Conservation (phyloP, 805 yeast species). For the Peterozyma xylosa region DNA sequence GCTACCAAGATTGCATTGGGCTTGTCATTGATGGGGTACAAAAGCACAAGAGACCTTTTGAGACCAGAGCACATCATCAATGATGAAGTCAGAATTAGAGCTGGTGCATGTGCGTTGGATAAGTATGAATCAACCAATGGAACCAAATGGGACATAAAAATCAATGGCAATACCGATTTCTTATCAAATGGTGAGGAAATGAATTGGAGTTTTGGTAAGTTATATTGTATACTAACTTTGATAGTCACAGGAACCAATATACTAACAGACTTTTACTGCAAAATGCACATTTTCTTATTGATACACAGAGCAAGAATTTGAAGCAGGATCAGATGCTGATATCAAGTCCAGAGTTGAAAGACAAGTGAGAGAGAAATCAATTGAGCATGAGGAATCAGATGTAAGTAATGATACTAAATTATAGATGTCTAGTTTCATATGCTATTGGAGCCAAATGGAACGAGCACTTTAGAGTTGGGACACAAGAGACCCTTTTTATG, state of each 20-base stretch:
- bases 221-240: background rate
- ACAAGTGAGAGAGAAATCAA: conserved; percentile 11
- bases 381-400: conserved; percentile 12
- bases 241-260: background rate
- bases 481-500: too few relatives aligned
- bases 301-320: conserved; percentile 36
- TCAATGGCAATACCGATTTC: conserved; percentile 72
- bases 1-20: conserved; percentile 89
- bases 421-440: too few relatives aligned
- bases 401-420: conserved; percentile 5
- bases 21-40: conserved; percentile 54
- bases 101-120: conserved; percentile 85
- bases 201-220: conserved; percentile 79
- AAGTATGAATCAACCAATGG: conserved; percentile 31
- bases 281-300: background rate
- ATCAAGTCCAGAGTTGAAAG: conserved; percentile 44
- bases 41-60: conserved; percentile 42
- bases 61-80: conserved; percentile 35
- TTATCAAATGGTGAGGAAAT: conserved; percentile 79
- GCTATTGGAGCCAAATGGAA: too few relatives aligned
- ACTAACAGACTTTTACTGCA: conserved; percentile 8
- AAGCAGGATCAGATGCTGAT: conserved; percentile 89
- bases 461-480: too few relatives aligned
- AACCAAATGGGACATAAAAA: conserved; percentile 47
- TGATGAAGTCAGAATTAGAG: conserved; percentile 36